These are phyloP conservation scores for Suhomyces panamericanus DNA, from an alignment of 1,139 yeast genomes.

Conservation along the genomic window DNA sequence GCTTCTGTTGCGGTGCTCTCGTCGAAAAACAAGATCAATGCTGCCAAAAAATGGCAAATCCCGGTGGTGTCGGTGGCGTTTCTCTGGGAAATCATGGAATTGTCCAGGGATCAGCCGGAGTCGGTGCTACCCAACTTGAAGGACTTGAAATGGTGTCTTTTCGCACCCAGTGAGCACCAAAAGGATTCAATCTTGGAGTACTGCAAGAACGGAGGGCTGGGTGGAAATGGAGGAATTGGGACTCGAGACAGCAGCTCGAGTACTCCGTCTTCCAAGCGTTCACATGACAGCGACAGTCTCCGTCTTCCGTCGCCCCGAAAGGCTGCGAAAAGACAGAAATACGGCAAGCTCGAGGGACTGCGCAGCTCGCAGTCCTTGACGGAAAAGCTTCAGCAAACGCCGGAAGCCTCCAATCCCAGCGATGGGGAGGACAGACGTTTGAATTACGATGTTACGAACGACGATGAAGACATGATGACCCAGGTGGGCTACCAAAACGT, in stretches of 20 bases:
- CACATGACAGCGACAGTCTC: conserved; percentile 10
- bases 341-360: conserved; percentile 36
- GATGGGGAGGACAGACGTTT: conserved; percentile 13
- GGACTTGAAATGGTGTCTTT: conserved; percentile 54
- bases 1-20: conserved; percentile 41
- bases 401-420: conserved; percentile 9
- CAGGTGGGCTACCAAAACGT: conserved; percentile 36
- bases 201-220: conserved; percentile 19
- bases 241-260: background rate
- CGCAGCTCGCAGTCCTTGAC: conserved; percentile 7
- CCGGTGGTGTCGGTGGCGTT: conserved; percentile 58
- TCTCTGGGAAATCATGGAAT: conserved; percentile 45
- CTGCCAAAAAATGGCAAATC: conserved; percentile 56
- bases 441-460: conserved; percentile 22
- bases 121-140: conserved; percentile 34
- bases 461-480: conserved; percentile 25
- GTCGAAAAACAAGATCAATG: conserved; percentile 53
- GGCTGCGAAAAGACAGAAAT: conserved; percentile 28
- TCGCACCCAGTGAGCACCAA: conserved; percentile 37
- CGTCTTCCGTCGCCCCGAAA: conserved; percentile 45
- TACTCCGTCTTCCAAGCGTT: conserved; percentile 3
- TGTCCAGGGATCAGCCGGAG: conserved; percentile 20
- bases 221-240: background rate
- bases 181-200: conserved; percentile 38
- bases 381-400: conserved; percentile 4